phyloP scores from a whole-genome alignment of 345 rosid species.

The Citrus mangshanensis region DNA sequence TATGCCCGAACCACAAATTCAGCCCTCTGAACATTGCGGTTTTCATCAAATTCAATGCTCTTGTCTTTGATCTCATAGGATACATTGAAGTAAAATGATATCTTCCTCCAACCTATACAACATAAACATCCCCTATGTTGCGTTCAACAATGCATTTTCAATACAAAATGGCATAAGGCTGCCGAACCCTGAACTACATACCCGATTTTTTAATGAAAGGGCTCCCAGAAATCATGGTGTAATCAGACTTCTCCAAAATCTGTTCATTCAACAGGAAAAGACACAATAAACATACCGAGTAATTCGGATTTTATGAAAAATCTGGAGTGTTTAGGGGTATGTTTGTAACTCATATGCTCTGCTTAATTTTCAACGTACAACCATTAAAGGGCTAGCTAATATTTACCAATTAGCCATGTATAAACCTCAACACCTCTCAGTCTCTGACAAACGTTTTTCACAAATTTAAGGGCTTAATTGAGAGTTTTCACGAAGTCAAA shows the following conservation, averaged over 20 bases:
- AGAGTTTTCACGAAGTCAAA: background rate
- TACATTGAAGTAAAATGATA: conserved; percentile 85
- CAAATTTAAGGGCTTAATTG: background rate
- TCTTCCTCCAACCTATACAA: conserved; percentile 90
- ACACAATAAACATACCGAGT: background rate
- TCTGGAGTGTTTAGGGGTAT: background rate
- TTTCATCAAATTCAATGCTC: conserved; percentile 86
- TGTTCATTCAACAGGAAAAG: conserved; percentile 30
- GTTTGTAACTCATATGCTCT: background rate
- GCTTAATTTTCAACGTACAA: background rate
- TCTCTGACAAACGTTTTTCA: background rate
- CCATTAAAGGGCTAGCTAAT: background rate
- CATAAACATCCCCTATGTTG: conserved; percentile 10
- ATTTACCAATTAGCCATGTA: background rate
- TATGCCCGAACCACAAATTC: conserved; percentile 82
- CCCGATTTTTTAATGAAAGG: conserved; percentile 93
- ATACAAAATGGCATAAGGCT: background rate
- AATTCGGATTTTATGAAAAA: background rate
- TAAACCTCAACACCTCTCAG: background rate
- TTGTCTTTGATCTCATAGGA: conserved; percentile 88
- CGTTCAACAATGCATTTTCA: background rate
- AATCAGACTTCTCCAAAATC: conserved; percentile 91
- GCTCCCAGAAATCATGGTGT: conserved; percentile 79
- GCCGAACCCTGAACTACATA: conserved; percentile 16
- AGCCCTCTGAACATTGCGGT: conserved; percentile 86